These are phyloP conservation scores for Physcomitrellopsis africana DNA, from an alignment of 225 moss, liverwort and hornwort genomes.

Conservation along the genomic window DNA sequence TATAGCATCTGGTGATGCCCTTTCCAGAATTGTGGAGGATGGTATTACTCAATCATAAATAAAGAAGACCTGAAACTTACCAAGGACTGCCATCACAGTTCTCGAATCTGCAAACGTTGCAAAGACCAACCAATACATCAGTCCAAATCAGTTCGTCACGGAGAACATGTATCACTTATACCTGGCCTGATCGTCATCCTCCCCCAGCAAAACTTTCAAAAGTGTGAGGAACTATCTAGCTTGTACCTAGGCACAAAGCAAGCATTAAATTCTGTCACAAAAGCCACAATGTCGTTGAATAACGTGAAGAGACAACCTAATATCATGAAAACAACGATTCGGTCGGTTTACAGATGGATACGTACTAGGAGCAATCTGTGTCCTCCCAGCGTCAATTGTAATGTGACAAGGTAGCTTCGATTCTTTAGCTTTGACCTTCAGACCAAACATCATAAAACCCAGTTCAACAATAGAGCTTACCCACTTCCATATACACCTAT, in stretches of 20 bases:
- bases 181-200: background rate
- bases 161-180: background rate
- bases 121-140: conserved; percentile 27
- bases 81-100: conserved; percentile 92
- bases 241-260: conserved; percentile 13
- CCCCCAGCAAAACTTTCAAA: conserved; percentile 15
- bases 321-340: conserved; percentile 11
- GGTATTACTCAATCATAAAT: conserved; percentile 9
- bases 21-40: too few relatives aligned
- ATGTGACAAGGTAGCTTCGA: conserved; percentile 91
- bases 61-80: conserved; percentile 41
- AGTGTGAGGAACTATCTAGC: background rate
- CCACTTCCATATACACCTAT: background rate
- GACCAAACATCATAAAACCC: conserved; percentile 15
- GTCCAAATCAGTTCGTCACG: conserved; percentile 6
- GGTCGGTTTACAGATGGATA: conserved; percentile 13
- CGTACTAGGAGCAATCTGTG: conserved; percentile 96
- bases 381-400: conserved; percentile 95
- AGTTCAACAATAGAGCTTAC: background rate
- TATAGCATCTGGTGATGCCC: background rate
- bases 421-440: conserved; percentile 70
- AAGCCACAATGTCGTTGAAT: background rate
- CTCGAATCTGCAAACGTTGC: conserved; percentile 77
- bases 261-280: conserved; percentile 3
- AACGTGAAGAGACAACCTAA: background rate